These are phyloP conservation scores for Pythium brachiatum DNA, from an alignment of 352 stramenopile species.

Conservation along the genomic window DNA sequence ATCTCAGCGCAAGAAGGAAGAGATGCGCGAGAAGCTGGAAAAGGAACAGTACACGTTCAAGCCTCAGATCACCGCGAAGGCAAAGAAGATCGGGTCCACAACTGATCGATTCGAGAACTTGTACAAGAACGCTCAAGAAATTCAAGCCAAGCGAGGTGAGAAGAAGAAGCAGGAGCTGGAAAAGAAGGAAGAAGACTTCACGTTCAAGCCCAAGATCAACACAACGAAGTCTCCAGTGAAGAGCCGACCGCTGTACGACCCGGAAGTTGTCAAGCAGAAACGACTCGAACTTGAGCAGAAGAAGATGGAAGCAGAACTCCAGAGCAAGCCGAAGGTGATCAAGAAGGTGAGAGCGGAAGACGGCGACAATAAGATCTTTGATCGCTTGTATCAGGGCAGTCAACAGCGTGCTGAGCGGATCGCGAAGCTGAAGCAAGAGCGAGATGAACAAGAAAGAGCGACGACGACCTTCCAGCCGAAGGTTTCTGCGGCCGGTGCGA, in stretches of 20 bases:
- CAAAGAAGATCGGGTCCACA: conserved; percentile 44
- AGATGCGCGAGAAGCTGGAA: conserved; percentile 51
- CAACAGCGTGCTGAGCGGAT: conserved; percentile 58
- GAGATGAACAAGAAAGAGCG: conserved; percentile 56
- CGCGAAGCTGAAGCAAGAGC: conserved; percentile 63
- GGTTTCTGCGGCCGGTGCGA: conserved; percentile 26
- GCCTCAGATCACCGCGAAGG: conserved; percentile 62
- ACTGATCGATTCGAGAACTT: conserved; percentile 67
- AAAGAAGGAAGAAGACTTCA: conserved; percentile 56
- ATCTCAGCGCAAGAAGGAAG: conserved; percentile 47
- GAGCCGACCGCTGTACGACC: conserved; percentile 63
- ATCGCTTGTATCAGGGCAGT: conserved; percentile 68
- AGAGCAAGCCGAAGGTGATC: conserved; percentile 56
- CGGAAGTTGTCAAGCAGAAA: conserved; percentile 68
- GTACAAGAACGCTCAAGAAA: conserved; percentile 62
- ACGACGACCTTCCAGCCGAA: conserved; percentile 67
- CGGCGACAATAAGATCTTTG: conserved; percentile 44
- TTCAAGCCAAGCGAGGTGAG: conserved; percentile 63
- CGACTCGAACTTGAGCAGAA: conserved; percentile 66
- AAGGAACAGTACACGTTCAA: conserved; percentile 60
- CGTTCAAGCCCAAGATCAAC: conserved; percentile 81
- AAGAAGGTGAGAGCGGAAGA: conserved; percentile 43
- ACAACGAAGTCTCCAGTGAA: conserved; percentile 53
- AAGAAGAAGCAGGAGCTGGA: conserved; percentile 59
- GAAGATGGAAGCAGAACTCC: conserved; percentile 62